A percentile compares a stretch with the other conserved stretches of the same genome.
Conservation (phyloP, 192 early-diverging fungal genomes). For the Allomyces macrogynus region DNA sequence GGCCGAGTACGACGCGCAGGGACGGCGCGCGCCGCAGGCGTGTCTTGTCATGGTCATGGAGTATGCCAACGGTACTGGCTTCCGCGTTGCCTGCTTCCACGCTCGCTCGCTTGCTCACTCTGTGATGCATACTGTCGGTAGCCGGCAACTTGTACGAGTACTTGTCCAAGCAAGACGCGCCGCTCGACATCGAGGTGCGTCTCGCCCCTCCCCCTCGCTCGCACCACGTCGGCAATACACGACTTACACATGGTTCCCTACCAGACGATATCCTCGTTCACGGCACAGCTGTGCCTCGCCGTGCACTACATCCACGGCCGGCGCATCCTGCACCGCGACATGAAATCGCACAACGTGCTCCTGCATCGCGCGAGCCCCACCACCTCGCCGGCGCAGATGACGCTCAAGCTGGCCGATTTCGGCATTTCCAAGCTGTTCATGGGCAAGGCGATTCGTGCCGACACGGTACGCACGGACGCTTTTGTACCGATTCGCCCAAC, state of each 20-base stretch:
- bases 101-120: background rate
- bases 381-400: background rate
- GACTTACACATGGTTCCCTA: background rate
- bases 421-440: background rate
- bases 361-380: background rate
- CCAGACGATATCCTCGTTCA: background rate
- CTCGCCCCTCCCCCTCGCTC: background rate
- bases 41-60: constrained; percentile 2
- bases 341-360: constrained; percentile 2
- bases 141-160: background rate
- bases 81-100: background rate
- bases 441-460: background rate
- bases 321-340: constrained; percentile 2
- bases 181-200: background rate
- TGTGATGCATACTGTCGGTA: background rate
- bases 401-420: background rate
- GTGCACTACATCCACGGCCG: constrained; percentile 3
- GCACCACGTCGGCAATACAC: background rate
- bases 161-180: background rate
- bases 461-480: background rate
- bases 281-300: background rate
- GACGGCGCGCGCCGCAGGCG: background rate
- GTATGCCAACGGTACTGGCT: background rate
- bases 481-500: background rate
- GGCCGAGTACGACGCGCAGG: background rate